Evolutionary conservation across 2,329 filamentous ascomycete species (phyloP).

Genomic region (Colletotrichum orbiculare): DNA sequence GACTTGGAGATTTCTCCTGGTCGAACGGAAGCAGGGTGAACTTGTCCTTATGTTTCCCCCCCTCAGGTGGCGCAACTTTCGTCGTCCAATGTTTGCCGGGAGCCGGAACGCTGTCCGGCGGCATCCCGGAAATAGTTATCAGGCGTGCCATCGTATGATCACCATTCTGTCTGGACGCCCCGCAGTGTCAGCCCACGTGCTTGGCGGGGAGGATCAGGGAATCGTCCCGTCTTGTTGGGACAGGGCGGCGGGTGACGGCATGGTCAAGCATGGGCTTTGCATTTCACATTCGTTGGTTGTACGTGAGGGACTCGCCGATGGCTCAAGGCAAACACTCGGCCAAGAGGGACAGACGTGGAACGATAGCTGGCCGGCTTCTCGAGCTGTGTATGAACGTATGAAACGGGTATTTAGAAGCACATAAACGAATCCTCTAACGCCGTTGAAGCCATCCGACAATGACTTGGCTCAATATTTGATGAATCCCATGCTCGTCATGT

Average conservation of each 20-base stretch:
- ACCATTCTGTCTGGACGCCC: constrained; percentile 7
- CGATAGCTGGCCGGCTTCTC: too few species aligned
- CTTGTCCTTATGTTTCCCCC: constrained; percentile 13
- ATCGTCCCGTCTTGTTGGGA: not conserved
- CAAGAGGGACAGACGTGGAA: too few species aligned
- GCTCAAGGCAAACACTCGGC: too few species aligned
- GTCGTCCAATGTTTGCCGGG: constrained; percentile 8
- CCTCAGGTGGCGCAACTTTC: constrained; percentile 24
- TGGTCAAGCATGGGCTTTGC: not conserved
- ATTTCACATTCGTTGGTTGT: too few species aligned
- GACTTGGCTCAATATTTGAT: too few species aligned
- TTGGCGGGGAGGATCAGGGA: constrained; percentile 6
- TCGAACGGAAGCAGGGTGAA: constrained; percentile 14
- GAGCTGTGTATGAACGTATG: too few species aligned
- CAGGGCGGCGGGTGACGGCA: too few species aligned
- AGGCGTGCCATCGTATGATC: constrained; percentile 22
- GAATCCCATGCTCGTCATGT: too few species aligned
- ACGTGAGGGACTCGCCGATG: too few species aligned
- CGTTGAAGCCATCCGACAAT: too few species aligned
- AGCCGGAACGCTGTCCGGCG: not conserved
- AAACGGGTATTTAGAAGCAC: too few species aligned
- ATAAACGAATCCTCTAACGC: too few species aligned
- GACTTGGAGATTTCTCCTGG: not conserved
- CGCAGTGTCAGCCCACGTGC: constrained; percentile 27
- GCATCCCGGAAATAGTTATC: constrained; percentile 25